Conservation (phyloP, 2,329 filamentous ascomycete genomes). For the Cladophialophora immunda region DNA sequence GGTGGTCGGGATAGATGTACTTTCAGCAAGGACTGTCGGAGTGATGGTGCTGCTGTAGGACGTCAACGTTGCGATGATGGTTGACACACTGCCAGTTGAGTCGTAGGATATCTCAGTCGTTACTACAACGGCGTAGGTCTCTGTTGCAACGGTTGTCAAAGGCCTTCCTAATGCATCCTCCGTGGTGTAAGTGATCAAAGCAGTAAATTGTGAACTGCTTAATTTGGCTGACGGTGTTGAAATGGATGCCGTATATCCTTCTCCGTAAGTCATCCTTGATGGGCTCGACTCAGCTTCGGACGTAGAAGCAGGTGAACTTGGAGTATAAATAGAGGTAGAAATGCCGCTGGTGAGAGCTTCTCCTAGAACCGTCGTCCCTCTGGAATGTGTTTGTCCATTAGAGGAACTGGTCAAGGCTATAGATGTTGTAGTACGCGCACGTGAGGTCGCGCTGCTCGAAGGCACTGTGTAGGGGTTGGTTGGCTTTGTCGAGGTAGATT, state of each 20-base stretch:
- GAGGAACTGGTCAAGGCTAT: neutral
- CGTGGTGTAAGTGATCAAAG: neutral
- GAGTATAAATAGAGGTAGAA: neutral
- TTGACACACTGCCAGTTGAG: neutral
- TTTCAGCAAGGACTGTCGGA: neutral
- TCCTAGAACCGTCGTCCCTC: neutral
- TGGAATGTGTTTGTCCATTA: neutral
- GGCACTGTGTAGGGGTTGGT: neutral
- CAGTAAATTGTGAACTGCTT: neutral
- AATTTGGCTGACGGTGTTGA: neutral
- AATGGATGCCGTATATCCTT: neutral
- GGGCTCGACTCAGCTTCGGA: neutral
- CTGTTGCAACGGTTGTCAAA: neutral
- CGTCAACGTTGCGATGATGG: constrained; percentile 2
- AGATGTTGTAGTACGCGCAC: neutral
- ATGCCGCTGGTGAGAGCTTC: neutral
- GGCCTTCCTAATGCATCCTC: neutral
- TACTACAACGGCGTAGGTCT: neutral
- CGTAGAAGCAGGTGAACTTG: too few species aligned
- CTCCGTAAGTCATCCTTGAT: neutral
- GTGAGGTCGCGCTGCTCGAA: neutral
- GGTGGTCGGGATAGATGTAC: neutral
- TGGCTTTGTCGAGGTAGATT: neutral
- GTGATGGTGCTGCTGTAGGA: constrained; percentile 1
- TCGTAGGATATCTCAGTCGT: neutral